Percentiles rank a stretch among this genome's conserved stretches.
phyloP scores from a whole-genome alignment of 2,329 filamentous ascomycete species.

The Gnomoniopsis smithogilvyi region DNA sequence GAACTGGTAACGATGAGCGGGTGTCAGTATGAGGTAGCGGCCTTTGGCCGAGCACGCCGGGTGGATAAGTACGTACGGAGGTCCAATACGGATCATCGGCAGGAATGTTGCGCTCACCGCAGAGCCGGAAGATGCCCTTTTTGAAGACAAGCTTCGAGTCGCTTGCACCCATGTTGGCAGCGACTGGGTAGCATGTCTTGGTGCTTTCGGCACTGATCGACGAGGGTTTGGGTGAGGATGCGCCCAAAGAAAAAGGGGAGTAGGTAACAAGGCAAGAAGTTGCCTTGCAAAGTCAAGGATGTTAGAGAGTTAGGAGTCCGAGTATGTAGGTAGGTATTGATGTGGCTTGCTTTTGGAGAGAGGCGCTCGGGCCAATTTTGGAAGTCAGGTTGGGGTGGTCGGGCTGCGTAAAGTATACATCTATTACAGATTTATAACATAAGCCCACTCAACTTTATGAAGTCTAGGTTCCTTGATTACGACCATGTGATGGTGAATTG shows the following conservation, averaged over 20 bases:
- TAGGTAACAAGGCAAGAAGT: neutral
- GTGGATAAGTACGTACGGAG: conserved; percentile 57
- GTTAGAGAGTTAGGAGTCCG: neutral
- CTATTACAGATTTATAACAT: too few species aligned
- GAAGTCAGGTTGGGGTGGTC: too few species aligned
- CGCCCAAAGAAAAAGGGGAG: neutral
- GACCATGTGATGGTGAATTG: neutral
- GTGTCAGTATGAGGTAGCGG: neutral
- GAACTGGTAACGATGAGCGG: conserved; percentile 56
- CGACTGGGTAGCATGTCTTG: conserved; percentile 20
- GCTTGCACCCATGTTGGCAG: conserved; percentile 79
- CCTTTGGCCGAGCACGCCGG: neutral
- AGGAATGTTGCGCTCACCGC: conserved; percentile 84
- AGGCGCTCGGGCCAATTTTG: neutral
- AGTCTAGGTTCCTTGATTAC: too few species aligned
- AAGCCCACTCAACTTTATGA: too few species aligned
- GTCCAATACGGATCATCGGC: conserved; percentile 92
- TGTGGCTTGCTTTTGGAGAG: neutral
- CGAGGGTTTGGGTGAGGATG: neutral
- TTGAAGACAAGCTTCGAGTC: conserved; percentile 99
- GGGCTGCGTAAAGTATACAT: too few species aligned
- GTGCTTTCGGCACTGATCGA: neutral
- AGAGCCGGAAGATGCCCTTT: conserved; percentile 93
- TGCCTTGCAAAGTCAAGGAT: neutral
- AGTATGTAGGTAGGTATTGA: too few species aligned